These are phyloP conservation scores for Gracilaria caudata DNA, from an alignment of 23 red algal species.

Conservation along the genomic window DNA sequence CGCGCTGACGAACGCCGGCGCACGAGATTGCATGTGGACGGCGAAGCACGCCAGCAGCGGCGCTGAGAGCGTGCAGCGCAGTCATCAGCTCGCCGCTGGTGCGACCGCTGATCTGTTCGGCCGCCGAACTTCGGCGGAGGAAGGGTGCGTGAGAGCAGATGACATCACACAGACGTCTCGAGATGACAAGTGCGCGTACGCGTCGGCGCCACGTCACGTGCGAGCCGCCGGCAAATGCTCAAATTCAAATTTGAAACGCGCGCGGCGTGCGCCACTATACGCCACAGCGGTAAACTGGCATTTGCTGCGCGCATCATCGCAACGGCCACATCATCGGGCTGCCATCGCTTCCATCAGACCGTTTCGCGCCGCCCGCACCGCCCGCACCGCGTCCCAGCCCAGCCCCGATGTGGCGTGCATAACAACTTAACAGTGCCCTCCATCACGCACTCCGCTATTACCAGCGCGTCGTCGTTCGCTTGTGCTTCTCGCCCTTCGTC, in stretches of 20 bases:
- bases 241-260: constrained; percentile 37
- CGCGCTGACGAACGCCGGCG: neutral
- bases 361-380: constrained; percentile 67
- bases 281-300: neutral
- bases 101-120: neutral
- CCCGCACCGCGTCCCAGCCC: neutral
- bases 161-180: neutral
- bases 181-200: constrained; percentile 8
- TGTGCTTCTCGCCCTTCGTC: neutral
- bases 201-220: neutral
- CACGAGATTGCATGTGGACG: neutral
- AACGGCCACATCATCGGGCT: constrained; percentile 21
- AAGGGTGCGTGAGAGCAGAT: neutral
- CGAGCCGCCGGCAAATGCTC: neutral
- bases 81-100: neutral
- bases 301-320: neutral
- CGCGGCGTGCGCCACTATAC: neutral
- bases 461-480: too few relatives aligned
- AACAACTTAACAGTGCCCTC: constrained; percentile 1
- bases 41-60: neutral
- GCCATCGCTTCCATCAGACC: constrained; percentile 43
- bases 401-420: neutral
- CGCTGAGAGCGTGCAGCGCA: neutral
- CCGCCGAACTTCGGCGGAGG: too few relatives aligned
- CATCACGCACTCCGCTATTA: neutral